A percentile compares a stretch with the other conserved stretches of the same genome.
These are phyloP conservation scores for Pseudonectria buxi DNA, from an alignment of 2,329 filamentous ascomycete species.

Conservation along the genomic window DNA sequence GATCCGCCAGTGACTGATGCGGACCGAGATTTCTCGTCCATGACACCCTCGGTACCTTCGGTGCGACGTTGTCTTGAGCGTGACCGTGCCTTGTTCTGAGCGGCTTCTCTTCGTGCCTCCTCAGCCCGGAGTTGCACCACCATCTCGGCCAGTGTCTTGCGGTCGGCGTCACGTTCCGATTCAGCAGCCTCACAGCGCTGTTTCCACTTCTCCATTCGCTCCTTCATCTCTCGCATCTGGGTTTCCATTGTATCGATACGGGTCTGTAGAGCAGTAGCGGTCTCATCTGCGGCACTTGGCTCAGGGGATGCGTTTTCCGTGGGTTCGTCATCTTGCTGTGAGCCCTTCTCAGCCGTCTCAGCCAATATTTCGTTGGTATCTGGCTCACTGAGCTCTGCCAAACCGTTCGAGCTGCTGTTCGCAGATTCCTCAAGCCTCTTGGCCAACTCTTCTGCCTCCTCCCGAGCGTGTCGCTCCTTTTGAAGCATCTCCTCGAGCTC, in stretches of 20 bases:
- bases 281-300: constrained; percentile 33
- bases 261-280: constrained; percentile 42
- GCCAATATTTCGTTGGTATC: constrained; percentile 15
- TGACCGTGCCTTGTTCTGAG: constrained; percentile 34
- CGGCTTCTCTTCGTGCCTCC: constrained; percentile 42
- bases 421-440: constrained; percentile 58
- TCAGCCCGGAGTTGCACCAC: constrained; percentile 72
- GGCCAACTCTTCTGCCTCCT: constrained; percentile 76
- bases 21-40: constrained; percentile 9
- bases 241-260: constrained; percentile 69
- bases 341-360: constrained; percentile 12
- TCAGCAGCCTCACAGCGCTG: constrained; percentile 75
- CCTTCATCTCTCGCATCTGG: constrained; percentile 75
- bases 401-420: constrained; percentile 25
- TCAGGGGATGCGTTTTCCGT: constrained; percentile 27
- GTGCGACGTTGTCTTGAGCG: constrained; percentile 27
- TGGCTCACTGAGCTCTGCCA: constrained; percentile 14
- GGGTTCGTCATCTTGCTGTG: constrained; percentile 27
- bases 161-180: constrained; percentile 62
- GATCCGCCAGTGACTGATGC: constrained; percentile 16
- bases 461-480: constrained; percentile 73
- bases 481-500: constrained; percentile 68
- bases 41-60: constrained; percentile 13
- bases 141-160: constrained; percentile 79
- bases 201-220: constrained; percentile 72